Evolutionary conservation across 176 grass and related monocot species (phyloP).

Genomic region (Puccinellia tenuiflora): DNA sequence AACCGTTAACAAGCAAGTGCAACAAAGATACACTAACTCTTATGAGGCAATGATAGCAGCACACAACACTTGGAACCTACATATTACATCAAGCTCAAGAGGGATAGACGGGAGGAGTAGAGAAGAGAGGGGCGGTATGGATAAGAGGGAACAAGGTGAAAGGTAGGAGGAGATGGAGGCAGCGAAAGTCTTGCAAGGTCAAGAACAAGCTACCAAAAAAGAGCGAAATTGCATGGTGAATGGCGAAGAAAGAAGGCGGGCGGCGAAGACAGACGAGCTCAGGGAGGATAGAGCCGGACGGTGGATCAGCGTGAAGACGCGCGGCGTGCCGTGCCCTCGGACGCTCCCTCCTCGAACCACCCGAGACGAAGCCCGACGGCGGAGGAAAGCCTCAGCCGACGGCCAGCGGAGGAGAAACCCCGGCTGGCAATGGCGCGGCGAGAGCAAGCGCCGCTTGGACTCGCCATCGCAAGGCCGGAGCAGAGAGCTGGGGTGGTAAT

Average conservation of each 20-base stretch:
- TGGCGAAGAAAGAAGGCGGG: neutral
- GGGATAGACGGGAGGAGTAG: conserved; percentile 7
- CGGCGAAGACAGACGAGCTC: neutral
- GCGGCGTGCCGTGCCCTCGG: neutral
- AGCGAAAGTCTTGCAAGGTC: no score
- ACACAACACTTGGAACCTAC: neutral
- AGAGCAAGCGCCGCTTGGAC: neutral
- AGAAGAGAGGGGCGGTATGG: neutral
- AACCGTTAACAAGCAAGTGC: neutral
- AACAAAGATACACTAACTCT: neutral
- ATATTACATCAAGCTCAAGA: conserved; percentile 23
- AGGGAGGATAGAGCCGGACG: conserved; percentile 9
- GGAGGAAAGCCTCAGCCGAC: neutral
- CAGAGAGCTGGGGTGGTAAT: neutral
- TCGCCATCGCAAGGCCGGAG: neutral
- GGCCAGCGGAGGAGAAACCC: neutral
- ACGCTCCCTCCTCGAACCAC: neutral
- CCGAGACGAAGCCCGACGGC: no score
- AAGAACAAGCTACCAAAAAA: neutral
- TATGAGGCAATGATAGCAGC: neutral
- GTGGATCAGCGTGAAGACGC: neutral
- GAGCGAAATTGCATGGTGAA: rapidly evolving
- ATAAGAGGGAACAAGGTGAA: neutral
- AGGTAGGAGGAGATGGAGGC: neutral
- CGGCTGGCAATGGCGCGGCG: neutral